phyloP scores from a whole-genome alignment of 2,329 filamentous ascomycete genomes.

The Grosmannia serpens region DNA sequence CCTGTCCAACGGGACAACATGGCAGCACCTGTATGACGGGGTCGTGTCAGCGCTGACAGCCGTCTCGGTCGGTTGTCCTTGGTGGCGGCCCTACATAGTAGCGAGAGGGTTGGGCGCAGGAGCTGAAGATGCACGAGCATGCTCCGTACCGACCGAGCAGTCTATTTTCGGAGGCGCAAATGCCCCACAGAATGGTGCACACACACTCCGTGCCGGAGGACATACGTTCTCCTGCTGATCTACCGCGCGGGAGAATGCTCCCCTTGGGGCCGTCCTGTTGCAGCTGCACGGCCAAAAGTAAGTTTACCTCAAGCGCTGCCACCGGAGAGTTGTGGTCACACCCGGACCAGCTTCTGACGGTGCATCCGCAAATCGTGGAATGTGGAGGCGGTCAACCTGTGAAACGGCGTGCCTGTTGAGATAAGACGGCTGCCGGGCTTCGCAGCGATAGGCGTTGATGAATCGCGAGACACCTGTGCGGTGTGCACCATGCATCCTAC shows the following conservation, averaged over 20 bases:
- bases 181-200: no score
- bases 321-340: no score
- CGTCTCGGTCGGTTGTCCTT: not conserved
- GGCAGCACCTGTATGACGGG: not conserved
- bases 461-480: no score
- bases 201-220: not conserved
- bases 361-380: not conserved
- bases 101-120: no score
- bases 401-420: no score
- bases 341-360: not conserved
- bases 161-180: not conserved
- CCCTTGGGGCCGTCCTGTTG: not conserved
- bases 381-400: not conserved
- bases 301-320: no score
- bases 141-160: no score
- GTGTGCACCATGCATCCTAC: no score
- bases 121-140: not conserved
- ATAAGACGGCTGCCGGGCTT: no score
- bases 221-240: not conserved
- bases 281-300: not conserved
- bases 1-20: not conserved
- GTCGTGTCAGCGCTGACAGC: not conserved
- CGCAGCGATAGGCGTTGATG: no score
- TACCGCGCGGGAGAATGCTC: not conserved
- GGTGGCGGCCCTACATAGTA: not conserved